A percentile compares a stretch with the other conserved stretches of the same genome.
Conservation (phyloP, 2,329 filamentous ascomycete species). For the Xylariaceae sp. region DNA sequence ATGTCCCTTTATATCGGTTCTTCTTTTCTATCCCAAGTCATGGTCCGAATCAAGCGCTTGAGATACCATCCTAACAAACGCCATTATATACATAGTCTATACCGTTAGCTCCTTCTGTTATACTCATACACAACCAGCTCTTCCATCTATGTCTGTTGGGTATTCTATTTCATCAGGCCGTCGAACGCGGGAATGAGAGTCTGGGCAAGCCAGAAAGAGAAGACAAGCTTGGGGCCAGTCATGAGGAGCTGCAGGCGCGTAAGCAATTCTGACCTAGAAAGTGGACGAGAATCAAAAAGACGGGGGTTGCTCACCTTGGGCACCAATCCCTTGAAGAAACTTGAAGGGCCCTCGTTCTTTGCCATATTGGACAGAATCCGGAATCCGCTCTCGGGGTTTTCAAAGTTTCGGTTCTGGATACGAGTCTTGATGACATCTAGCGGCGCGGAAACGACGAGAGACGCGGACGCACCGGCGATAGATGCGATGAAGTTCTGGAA, state of each 20-base stretch:
- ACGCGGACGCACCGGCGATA: constrained; percentile 88
- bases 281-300: neutral
- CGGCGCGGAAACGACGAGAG: constrained; percentile 91
- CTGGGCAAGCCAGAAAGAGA: constrained; percentile 99
- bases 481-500: constrained; percentile 96
- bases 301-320: constrained; percentile 62
- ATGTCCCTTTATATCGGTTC: neutral
- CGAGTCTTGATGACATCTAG: constrained; percentile 97
- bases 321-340: constrained; percentile 96
- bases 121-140: constrained; percentile 9
- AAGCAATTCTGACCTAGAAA: neutral
- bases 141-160: neutral
- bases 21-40: too few species aligned
- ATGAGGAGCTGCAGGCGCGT: constrained; percentile 66
- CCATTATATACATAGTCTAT: constrained; percentile 20
- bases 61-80: constrained; percentile 14
- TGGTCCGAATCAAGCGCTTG: constrained; percentile 5
- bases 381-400: constrained; percentile 93
- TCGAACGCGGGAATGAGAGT: constrained; percentile 93
- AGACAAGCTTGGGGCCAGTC: constrained; percentile 98
- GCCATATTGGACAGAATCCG: constrained; percentile 89
- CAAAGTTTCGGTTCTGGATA: constrained; percentile 98
- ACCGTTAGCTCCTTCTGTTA: constrained; percentile 9
- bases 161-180: constrained; percentile 33
- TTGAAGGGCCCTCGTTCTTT: constrained; percentile 74